Evolutionary conservation across 768 basidiomycete species (phyloP).

Genomic region (Termitomyces sp.): DNA sequence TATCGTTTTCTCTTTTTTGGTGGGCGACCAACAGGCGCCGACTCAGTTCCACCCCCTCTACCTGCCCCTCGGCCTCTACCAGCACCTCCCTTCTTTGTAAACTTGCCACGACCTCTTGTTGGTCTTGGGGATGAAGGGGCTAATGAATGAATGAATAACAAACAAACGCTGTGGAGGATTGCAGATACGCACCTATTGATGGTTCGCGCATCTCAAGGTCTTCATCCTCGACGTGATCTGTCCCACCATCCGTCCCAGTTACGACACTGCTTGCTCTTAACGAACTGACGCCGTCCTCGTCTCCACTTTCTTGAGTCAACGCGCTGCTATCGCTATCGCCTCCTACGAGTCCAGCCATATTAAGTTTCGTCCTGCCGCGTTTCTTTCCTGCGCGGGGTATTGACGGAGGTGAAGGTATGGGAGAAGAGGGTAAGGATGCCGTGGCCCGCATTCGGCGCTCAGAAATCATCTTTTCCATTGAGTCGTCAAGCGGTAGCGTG

Average conservation of each 20-base stretch:
- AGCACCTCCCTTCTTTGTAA: conserved; percentile 20
- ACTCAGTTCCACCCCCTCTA: conserved; percentile 18
- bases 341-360: conserved; percentile 68
- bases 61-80: conserved; percentile 11
- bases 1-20: conserved; percentile 45
- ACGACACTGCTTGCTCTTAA: conserved; percentile 56
- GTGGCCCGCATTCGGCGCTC: conserved; percentile 60
- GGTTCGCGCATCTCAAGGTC: conserved; percentile 52
- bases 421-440: conserved; percentile 58
- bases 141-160: conserved; percentile 10
- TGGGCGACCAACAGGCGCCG: conserved; percentile 25
- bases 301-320: conserved; percentile 76
- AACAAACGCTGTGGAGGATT: background rate
- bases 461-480: conserved; percentile 54
- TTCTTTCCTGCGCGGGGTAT: conserved; percentile 27
- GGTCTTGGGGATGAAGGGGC: conserved; percentile 34
- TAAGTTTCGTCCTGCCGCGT: conserved; percentile 47
- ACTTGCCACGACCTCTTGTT: conserved; percentile 27
- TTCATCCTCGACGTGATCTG: conserved; percentile 67
- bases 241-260: conserved; percentile 67
- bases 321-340: conserved; percentile 86
- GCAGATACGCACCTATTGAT: conserved; percentile 45
- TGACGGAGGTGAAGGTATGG: conserved; percentile 36
- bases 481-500: conserved; percentile 51
- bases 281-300: conserved; percentile 57